A percentile compares a stretch with the other conserved stretches of the same genome.
Evolutionary conservation across 1,139 yeast species (phyloP).

Genomic region (Chernovozyma sophiae-reginae): DNA sequence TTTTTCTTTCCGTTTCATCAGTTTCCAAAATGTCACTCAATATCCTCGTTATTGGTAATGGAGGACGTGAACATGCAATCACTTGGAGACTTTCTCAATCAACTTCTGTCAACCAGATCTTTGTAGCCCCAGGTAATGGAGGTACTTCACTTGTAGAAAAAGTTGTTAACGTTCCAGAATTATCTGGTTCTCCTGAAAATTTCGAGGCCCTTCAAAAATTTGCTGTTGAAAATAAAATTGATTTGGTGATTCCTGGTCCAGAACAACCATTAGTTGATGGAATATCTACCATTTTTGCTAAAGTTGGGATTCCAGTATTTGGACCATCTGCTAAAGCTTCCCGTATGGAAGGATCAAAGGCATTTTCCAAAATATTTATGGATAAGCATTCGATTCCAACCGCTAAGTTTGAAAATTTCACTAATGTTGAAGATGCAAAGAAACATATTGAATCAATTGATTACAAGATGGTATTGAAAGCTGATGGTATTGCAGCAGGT

Average conservation of each 20-base stretch:
- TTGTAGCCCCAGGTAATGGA: constrained; percentile 96
- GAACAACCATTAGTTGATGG: constrained; percentile 98
- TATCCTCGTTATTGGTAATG: constrained; percentile 88
- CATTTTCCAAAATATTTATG: constrained; percentile 94
- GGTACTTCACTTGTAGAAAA: constrained; percentile 67
- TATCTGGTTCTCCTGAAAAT: constrained; percentile 58
- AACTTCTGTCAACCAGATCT: constrained; percentile 63
- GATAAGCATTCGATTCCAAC: constrained; percentile 89
- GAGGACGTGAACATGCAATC: constrained; percentile 98
- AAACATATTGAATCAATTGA: constrained; percentile 61
- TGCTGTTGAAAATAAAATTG: constrained; percentile 64
- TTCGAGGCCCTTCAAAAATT: constrained; percentile 57
- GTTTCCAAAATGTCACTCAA: constrained; percentile 51
- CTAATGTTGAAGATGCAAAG: constrained; percentile 68
- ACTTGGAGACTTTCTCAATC: constrained; percentile 90
- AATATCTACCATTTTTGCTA: constrained; percentile 61
- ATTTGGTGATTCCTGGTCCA: constrained; percentile 95
- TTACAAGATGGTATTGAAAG: constrained; percentile 87
- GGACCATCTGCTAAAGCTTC: constrained; percentile 95
- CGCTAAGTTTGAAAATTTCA: constrained; percentile 82
- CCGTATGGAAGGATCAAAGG: constrained; percentile 93
- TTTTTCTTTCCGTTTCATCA: too few species aligned
- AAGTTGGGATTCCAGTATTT: constrained; percentile 89
- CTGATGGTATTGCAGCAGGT: constrained; percentile 98
- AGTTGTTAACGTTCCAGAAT: constrained; percentile 66